Base-by-base conservation (phyloP, 192 early-diverging fungal genomes). In the Linnemannia schmuckeri region DNA sequence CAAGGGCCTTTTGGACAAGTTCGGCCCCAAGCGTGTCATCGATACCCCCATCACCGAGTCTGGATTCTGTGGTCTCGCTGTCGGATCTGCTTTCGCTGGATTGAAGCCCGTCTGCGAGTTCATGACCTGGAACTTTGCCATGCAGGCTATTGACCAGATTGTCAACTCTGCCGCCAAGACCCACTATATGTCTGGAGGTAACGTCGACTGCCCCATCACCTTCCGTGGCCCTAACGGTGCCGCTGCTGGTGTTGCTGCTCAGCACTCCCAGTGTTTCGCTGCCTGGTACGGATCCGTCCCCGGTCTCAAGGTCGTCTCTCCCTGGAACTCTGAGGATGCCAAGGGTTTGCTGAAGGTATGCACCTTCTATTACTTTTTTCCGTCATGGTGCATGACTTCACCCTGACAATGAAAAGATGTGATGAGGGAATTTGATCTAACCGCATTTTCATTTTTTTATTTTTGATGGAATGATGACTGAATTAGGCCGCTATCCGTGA, bases 71-170 rank as follows among this genome's bases (percentile, higher is more conserved):
- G 98, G 98, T 88, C 92, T 99, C 70, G 98, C 98, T 85, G 94
- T 97, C 72, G 98, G 98, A 68, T 95, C 97, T 44, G 98, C 97
- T 42, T 93, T 99, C 79, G 92, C 94, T 79, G 98, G 98, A 55
- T 92, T 98, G 72, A 96, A 95, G 91, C 98, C 98, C 41, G 95
- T 99, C 78, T 99, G 98, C 93, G 97, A 99, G 92, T 99, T 99
- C 90, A 99, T 99, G 98, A 99, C 98, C 78, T 99, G 97, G 90
- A 99, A 99, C 96, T 99, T 99, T 93, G 96, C 97, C 44, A 97
- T 99, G 97, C 98, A 99, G 94, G 97, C 97, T 71, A 99, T 99
- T 85, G 98, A 99, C 89, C 98, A 99, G 88, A 95, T 99, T 78
- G 93, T 99, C 90, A 99, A 99, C 95, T 99, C 98, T 82, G 98